Base-by-base conservation (phyloP, 1,284 basidiomycete species). In the Phellinidium pouzarii region DNA sequence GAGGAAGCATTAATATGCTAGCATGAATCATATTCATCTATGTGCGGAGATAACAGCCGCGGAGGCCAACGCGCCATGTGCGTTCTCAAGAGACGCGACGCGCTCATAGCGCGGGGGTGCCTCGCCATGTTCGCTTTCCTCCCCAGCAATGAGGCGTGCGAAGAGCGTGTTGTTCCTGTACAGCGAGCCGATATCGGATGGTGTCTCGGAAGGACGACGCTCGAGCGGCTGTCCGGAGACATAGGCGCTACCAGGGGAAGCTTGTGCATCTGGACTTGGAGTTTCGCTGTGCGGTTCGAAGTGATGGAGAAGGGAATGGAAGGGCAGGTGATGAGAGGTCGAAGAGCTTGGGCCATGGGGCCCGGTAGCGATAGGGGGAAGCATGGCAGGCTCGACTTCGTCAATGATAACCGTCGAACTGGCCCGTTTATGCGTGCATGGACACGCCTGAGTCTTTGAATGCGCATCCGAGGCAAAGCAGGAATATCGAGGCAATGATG, bases 401-500 rank as follows among this genome's bases (percentile, higher is more conserved):
- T 55, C 49, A 14, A 46, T 22, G 14, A 19, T 41, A 8, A 26
- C 31, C 1, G 37, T 26, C 23, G 37, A 25, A 44, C 45, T 34
- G 6, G 36, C 40, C 34, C 27, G 34, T 41, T 50, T 58, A 26
- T 57, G 37, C 11, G 66, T 64, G 58, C 80, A 79, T 1, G 75
- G 77, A 56, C 79, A 81, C 5, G 58, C 65, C 3, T 67, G 68
- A 2, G 64, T 58, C 23, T 72, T 64, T 23, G 65, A 59, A 0
- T 58, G 55, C 4, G 62, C 58, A 40, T 71, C 66, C 31, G 74
- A 65, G 50, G 72, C 69, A 9, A 67, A 66, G 50, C 74, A 72
- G 2, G 79, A 72, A 59, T 90, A 89, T 1, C 74, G 77, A 2
- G 91, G 90, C 8, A 94, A 79, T 0, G 82, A 76, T 53, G 78